A percentile compares a stretch with the other conserved stretches of the same genome.
These are phyloP conservation scores for Penicillium parvum DNA, from an alignment of 495 filamentous ascomycete genomes.

Conservation along the genomic window DNA sequence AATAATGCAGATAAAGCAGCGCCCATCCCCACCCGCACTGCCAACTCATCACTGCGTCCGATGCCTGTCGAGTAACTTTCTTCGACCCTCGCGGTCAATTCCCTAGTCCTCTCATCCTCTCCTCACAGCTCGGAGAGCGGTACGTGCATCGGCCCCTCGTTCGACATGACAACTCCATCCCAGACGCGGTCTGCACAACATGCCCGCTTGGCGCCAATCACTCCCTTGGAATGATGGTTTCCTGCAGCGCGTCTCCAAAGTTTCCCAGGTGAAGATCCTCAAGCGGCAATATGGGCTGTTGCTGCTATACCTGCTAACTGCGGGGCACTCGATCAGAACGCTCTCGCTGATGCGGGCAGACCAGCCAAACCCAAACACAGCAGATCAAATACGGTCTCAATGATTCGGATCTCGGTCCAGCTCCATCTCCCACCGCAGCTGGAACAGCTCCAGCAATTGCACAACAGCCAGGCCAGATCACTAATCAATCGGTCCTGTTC, in stretches of 20 bases:
- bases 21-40: constrained; percentile 45
- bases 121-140: constrained; percentile 14
- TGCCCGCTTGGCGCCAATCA: constrained; percentile 31
- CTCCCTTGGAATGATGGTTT: constrained; percentile 23
- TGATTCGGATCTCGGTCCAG: too few relatives aligned
- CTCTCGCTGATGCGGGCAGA: too few relatives aligned
- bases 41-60: constrained; percentile 89
- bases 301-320: constrained; percentile 21
- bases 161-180: constrained; percentile 6
- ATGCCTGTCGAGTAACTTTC: constrained; percentile 43
- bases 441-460: too few relatives aligned
- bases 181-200: constrained; percentile 36
- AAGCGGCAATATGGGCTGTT: constrained; percentile 13
- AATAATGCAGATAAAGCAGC: constrained; percentile 21
- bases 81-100: too few relatives aligned
- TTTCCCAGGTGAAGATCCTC: constrained; percentile 10
- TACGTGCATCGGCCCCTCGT: constrained; percentile 5
- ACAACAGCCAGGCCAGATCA: too few relatives aligned
- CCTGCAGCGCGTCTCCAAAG: constrained; percentile 25
- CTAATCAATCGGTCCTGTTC: too few relatives aligned
- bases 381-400: too few relatives aligned
- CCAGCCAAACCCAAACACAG: too few relatives aligned
- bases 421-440: too few relatives aligned
- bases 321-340: constrained; percentile 17
- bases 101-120: too few relatives aligned